A percentile compares a stretch with the other conserved stretches of the same genome.
These are phyloP conservation scores for Mortierella sp. DNA, from an alignment of 371 early-diverging fungal species.

Conservation along the genomic window DNA sequence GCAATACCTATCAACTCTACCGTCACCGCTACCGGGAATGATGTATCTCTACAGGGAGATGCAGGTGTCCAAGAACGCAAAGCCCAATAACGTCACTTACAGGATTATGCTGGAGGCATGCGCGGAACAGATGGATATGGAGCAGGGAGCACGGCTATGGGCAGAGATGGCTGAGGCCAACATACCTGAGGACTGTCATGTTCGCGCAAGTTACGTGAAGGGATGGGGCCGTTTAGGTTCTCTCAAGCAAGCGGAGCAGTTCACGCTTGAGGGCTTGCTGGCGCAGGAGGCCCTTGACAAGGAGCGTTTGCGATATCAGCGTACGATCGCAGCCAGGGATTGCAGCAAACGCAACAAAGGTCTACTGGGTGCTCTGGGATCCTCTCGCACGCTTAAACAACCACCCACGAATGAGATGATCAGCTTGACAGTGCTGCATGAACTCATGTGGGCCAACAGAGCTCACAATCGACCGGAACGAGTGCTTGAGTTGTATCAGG, in stretches of 20 bases:
- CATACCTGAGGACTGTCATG: conserved; percentile 15
- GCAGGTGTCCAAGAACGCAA: conserved; percentile 13
- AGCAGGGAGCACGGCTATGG: conserved; percentile 28
- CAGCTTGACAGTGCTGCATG: conserved; percentile 26
- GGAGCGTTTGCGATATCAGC: background rate
- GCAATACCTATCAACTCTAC: conserved; percentile 53
- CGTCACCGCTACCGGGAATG: conserved; percentile 49
- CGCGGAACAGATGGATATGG: conserved; percentile 54
- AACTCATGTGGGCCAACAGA: conserved; percentile 37
- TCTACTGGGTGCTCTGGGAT: background rate
- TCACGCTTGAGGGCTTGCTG: conserved; percentile 15
- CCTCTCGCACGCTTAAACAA: conserved; percentile 2
- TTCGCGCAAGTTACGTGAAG: conserved; percentile 46
- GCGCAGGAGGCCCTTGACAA: conserved; percentile 16
- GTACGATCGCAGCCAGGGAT: background rate
- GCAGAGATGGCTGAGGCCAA: conserved; percentile 16
- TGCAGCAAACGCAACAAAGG: background rate
- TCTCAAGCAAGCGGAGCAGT: conserved; percentile 26
- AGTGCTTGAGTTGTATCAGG: conserved; percentile 29
- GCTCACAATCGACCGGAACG: conserved; percentile 23
- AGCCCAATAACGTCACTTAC: conserved; percentile 41
- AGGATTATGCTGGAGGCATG: conserved; percentile 46
- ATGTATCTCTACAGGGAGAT: conserved; percentile 47
- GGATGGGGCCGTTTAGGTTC: conserved; percentile 38
- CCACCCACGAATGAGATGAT: conserved; percentile 14